These are phyloP conservation scores for Asterochloris sp. DNA, from an alignment of 139 green algal species.

Conservation along the genomic window DNA sequence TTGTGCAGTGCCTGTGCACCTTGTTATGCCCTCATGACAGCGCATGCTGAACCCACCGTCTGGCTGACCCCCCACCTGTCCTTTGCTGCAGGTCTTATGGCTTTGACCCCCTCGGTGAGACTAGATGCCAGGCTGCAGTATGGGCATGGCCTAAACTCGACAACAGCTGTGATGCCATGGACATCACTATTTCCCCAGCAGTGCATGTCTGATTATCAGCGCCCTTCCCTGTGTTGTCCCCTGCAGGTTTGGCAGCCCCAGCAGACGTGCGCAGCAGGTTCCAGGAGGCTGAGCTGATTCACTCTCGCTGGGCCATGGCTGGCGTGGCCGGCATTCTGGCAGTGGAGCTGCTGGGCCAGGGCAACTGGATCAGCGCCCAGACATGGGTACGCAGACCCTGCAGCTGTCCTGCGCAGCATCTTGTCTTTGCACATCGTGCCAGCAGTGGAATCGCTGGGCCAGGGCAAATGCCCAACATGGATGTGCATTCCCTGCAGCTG, in stretches of 20 bases:
- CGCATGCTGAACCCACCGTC: neutral
- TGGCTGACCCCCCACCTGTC: neutral
- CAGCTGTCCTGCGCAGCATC: too few species aligned
- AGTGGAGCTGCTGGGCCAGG: slow-evolving; percentile 66
- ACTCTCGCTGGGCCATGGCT: slow-evolving; percentile 88
- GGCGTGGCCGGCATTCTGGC: slow-evolving; percentile 58
- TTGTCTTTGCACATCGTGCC: neutral
- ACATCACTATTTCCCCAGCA: neutral
- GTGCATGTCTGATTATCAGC: neutral
- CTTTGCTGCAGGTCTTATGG: slow-evolving; percentile 26
- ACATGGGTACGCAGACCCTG: slow-evolving; percentile 51
- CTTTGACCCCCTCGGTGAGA: slow-evolving; percentile 84
- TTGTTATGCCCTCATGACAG: neutral
- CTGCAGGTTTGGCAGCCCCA: slow-evolving; percentile 5
- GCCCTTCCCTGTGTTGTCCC: slow-evolving; percentile 29
- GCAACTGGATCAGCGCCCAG: slow-evolving; percentile 68
- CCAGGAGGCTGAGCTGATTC: slow-evolving; percentile 82
- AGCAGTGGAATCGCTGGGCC: neutral
- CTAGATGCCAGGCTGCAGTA: slow-evolving; percentile 53
- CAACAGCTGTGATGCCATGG: neutral
- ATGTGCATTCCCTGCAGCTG: neutral
- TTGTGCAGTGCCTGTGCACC: neutral
- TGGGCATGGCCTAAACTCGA: too few species aligned
- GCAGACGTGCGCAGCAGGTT: slow-evolving; percentile 53
- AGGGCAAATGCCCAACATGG: neutral